Evolutionary conservation across 2,329 filamentous ascomycete genomes (phyloP).

Genomic region (Rhynchosporium agropyri): DNA sequence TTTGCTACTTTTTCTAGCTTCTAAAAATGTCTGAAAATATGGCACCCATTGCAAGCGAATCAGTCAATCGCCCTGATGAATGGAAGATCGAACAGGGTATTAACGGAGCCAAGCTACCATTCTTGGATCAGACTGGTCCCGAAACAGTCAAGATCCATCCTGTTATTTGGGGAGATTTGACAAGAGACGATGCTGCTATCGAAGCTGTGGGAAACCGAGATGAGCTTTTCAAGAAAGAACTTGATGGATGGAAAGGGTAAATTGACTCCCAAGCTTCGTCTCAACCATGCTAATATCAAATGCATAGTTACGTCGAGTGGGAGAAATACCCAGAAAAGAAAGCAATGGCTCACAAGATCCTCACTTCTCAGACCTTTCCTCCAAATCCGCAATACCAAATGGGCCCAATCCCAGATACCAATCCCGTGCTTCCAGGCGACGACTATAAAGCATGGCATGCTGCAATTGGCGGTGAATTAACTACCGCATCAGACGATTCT

Average conservation of each 20-base stretch:
- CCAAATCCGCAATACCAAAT: slow-evolving; percentile 57
- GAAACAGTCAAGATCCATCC: slow-evolving; percentile 39
- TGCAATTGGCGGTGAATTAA: slow-evolving; percentile 52
- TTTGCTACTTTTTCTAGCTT: not conserved
- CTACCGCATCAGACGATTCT: slow-evolving; percentile 56
- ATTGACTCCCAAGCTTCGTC: slow-evolving; percentile 3
- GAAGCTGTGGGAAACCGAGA: slow-evolving; percentile 46
- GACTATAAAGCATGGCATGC: slow-evolving; percentile 62
- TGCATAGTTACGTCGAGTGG: slow-evolving; percentile 64
- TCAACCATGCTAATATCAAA: slow-evolving; percentile 12
- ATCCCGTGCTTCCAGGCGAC: slow-evolving; percentile 58
- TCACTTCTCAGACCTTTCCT: slow-evolving; percentile 28
- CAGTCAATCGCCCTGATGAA: slow-evolving; percentile 46
- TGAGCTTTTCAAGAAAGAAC: slow-evolving; percentile 48
- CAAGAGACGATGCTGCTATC: slow-evolving; percentile 48
- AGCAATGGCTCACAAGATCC: slow-evolving; percentile 26
- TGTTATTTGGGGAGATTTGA: slow-evolving; percentile 38
- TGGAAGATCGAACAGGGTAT: slow-evolving; percentile 58
- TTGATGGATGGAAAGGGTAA: slow-evolving; percentile 51
- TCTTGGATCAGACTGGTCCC: slow-evolving; percentile 50
- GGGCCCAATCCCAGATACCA: slow-evolving; percentile 56
- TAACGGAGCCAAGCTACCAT: slow-evolving; percentile 49
- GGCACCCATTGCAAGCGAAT: not conserved
- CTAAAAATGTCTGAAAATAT: not conserved
- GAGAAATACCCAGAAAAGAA: slow-evolving; percentile 71